Evolutionary conservation across 345 rosid species (phyloP), one percentile per base, ranked within the genome.

Genomic region (Euphorbia tirucalli): DNA sequence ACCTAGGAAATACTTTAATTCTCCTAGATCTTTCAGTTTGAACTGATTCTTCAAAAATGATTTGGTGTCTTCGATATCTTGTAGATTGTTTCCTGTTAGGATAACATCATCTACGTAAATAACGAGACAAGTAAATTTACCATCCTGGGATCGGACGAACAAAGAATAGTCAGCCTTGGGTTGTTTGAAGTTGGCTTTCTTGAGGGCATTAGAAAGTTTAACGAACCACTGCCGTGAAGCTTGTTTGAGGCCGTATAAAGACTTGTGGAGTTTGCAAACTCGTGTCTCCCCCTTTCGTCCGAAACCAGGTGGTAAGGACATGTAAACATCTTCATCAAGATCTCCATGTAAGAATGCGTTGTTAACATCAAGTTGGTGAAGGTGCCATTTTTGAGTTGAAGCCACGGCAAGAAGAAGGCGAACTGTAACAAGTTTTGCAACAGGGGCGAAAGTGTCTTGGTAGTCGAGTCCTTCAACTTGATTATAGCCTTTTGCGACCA

Each of bases 51-150:
- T 31, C 2, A 13, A 25, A 1, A 1, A 14, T 0, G 7, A 4
- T 6, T 71, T 62, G 1, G 31, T 32, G n/a, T 48, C 68, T 13
- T 71, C n/a, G 18, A 71, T 71, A 24, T 61, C 24, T n/a, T n/a
- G n/a, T n/a, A n/a, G n/a, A 35, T 71, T 48, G 31, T 61, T 31
- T 13, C 69, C 52, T 3, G 15, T 28, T 0, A 71, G 0, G 11
- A 62, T 48, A 7, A 71, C 28, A 21, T 46, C 66, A 55, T 60
- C 66, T 15, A 60, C 30, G 25, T 60, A 60, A 41, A 71, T 39
- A 0, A 62, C n/a, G n/a, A 71, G 30, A 4, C 15, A 3, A 57
- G 15, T 7, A 57, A 22, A 69, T 16, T 10, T 21, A 10, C 55
- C 15, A 30, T 8, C 11, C 48, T 10, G 3, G 41, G 8, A 8